These are phyloP conservation scores for Irpex sp. DNA, from an alignment of 1,284 basidiomycete genomes.

Conservation along the genomic window DNA sequence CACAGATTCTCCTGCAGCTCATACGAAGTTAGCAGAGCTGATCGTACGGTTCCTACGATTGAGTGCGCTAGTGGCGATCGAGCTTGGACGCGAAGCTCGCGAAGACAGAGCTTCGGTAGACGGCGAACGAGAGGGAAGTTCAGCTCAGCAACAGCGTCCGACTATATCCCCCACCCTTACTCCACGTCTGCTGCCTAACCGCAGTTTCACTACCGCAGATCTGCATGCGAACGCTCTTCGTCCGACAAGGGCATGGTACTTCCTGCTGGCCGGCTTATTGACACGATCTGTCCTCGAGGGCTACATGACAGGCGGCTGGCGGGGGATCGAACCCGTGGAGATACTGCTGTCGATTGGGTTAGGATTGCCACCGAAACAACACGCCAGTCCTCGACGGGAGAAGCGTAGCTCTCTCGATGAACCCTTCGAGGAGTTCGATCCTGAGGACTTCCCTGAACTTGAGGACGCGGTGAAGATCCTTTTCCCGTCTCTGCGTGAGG, in stretches of 20 bases:
- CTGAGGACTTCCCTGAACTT: constrained; percentile 70
- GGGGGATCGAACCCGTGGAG: constrained; percentile 64
- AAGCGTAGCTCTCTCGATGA: constrained; percentile 43
- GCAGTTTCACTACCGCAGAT: constrained; percentile 28
- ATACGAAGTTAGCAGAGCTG: constrained; percentile 64
- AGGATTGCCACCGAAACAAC: constrained; percentile 34
- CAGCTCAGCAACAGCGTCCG: constrained; percentile 10
- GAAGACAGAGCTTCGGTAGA: constrained; percentile 31
- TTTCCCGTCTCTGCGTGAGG: constrained; percentile 56
- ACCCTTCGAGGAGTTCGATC: constrained; percentile 61
- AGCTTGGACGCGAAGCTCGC: constrained; percentile 60
- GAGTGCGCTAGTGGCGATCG: constrained; percentile 70
- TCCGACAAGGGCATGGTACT: constrained; percentile 77
- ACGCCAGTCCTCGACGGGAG: constrained; percentile 13
- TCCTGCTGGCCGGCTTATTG: constrained; percentile 68
- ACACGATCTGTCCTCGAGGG: constrained; percentile 80
- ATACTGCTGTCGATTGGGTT: constrained; percentile 72
- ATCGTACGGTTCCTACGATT: constrained; percentile 71
- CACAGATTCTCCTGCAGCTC: constrained; percentile 34
- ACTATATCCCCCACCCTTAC: constrained; percentile 23
- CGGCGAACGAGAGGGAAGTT: constrained; percentile 26
- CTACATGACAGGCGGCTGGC: constrained; percentile 77
- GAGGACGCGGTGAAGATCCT: constrained; percentile 62
- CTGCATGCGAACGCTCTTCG: constrained; percentile 43
- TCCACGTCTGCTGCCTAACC: constrained; percentile 19